Percentiles rank a stretch among this genome's conserved stretches.
These are phyloP conservation scores for Protea cynaroides DNA, from an alignment of 164 flowering plant genomes.

Conservation along the genomic window DNA sequence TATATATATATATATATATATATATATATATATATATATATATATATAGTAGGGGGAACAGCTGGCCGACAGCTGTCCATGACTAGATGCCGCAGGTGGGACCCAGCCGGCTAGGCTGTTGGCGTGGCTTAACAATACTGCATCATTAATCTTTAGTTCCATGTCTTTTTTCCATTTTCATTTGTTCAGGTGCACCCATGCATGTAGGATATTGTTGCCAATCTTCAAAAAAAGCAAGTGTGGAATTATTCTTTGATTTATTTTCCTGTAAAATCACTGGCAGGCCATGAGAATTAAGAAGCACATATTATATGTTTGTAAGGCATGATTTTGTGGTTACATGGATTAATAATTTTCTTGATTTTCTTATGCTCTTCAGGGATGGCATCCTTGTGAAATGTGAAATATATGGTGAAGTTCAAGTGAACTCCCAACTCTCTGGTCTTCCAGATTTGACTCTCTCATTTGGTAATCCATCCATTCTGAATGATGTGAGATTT, in stretches of 20 bases:
- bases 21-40: too few species aligned
- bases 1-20: too few species aligned
- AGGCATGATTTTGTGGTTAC: background rate
- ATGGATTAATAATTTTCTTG: constrained; percentile 1
- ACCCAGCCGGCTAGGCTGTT: too few species aligned
- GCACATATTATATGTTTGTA: background rate
- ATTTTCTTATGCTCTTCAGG: constrained; percentile 33
- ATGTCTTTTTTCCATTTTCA: too few species aligned
- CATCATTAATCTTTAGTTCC: too few species aligned
- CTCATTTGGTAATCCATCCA: constrained; percentile 79
- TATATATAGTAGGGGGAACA: too few species aligned
- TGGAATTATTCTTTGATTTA: background rate
- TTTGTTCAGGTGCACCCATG: too few species aligned
- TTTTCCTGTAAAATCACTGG: background rate
- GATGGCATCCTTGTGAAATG: constrained; percentile 84
- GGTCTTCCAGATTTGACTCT: constrained; percentile 97
- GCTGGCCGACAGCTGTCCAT: too few species aligned
- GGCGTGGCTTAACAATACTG: too few species aligned
- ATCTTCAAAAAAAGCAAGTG: too few species aligned
- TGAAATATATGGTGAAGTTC: constrained; percentile 89
- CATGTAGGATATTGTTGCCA: too few species aligned
- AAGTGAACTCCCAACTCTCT: constrained; percentile 78
- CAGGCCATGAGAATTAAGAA: background rate
- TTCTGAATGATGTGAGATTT: constrained; percentile 86
- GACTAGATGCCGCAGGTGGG: too few species aligned